phyloP scores from a whole-genome alignment of 2,329 filamentous ascomycete species.

The Simplicillium sp. region DNA sequence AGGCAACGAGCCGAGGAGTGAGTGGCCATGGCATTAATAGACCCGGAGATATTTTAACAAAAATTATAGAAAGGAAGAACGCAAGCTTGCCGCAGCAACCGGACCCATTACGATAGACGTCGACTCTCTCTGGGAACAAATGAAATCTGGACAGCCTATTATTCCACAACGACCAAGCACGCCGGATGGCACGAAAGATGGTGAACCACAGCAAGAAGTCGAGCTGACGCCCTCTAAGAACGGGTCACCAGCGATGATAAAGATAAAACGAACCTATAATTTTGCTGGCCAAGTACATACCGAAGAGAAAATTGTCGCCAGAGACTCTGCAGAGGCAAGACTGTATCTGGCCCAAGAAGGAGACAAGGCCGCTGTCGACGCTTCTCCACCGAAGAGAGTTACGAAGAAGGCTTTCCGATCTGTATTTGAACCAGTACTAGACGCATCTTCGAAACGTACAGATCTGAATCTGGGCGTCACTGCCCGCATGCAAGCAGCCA shows the following conservation, averaged over 20 bases:
- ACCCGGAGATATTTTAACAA: conserved; percentile 7
- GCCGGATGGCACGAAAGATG: not conserved
- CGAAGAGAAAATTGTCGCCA: conserved; percentile 60
- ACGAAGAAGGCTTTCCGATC: conserved; percentile 52
- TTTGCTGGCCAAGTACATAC: conserved; percentile 65
- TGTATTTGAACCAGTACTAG: conserved; percentile 48
- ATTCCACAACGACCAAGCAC: conserved; percentile 3
- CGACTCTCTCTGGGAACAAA: conserved; percentile 59
- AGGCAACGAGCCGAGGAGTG: conserved; percentile 59
- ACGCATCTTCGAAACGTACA: conserved; percentile 31
- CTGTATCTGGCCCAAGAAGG: conserved; percentile 49
- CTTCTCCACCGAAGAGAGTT: conserved; percentile 28
- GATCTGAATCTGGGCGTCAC: conserved; percentile 51
- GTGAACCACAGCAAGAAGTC: conserved; percentile 1
- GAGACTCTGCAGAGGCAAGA: conserved; percentile 56
- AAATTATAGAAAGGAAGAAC: conserved; percentile 42
- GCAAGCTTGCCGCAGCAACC: conserved; percentile 37
- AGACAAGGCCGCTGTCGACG: conserved; percentile 15
- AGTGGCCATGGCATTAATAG: conserved; percentile 11
- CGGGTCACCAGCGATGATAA: conserved; percentile 35
- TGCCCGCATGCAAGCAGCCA: conserved; percentile 35
- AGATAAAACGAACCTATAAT: conserved; percentile 63
- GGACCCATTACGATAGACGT: conserved; percentile 62
- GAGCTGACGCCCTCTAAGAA: conserved; percentile 3
- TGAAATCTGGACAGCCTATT: conserved; percentile 37